Base-by-base conservation (phyloP, 2,329 filamentous ascomycete genomes). In the Claviceps digitariae region DNA sequence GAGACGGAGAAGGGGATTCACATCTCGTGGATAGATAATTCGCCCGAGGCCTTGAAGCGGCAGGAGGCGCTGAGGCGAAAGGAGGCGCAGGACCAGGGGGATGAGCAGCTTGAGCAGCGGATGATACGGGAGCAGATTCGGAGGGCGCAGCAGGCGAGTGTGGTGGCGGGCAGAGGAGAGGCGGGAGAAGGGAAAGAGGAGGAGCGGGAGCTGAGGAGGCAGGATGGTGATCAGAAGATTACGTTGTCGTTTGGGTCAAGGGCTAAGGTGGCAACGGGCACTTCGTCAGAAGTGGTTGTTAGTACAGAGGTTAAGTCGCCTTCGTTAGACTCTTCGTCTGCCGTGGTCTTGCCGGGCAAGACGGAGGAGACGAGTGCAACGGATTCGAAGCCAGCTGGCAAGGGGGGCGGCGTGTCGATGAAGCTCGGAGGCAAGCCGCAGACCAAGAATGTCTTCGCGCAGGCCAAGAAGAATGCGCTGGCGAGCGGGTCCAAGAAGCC, bases 11-110 rank as follows among this genome's bases (percentile, higher is more conserved):
- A 95, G 67, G 93, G 88, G 0, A 62, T 97, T 43, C 86, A 90
- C 62, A 83, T 98, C 52, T 77, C 85, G 1, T 98, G 90, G 87
- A 84, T 96, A 54, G 91, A 98, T 64, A 89, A 91, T 61, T 90
- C 85, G 38, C 88, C 90, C 0, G 91, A 95, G 53, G 88, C 90
- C 1, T 70, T 97, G 58, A 76, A 81, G 60, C 74, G 90, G 50
- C 81, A 87, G 57, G 91, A 96, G 59, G 88, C 88, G 27, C 75
- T 96, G 49, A 74, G 84, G 59, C 83, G 84, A 64, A 91, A 89
- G 67, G 90, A 96, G 67, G 79, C 86, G 53, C 83, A 90, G 67
- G 90, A 96, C 62, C 87, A 87, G 60, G 89, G 90, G 2, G 90
- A 96, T 60, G 91, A 97, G 66, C 87, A 94, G 69, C 72, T 89